These are phyloP conservation scores for Rosa hybrid DNA, from an alignment of 331 rosid genomes.

Conservation along the genomic window DNA sequence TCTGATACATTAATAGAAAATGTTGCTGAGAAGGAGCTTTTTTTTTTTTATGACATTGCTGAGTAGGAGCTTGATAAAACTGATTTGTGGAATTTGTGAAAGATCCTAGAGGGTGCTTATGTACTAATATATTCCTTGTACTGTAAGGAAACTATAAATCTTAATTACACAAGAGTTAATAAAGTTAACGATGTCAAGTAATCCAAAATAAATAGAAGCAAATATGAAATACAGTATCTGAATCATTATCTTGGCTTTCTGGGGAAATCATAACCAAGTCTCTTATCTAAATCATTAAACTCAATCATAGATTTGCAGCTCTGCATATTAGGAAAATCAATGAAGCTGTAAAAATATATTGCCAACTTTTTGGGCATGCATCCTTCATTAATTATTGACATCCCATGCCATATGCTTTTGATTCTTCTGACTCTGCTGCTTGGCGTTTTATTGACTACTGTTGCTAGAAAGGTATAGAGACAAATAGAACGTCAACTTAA, in stretches of 20 bases:
- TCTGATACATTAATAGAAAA: too few relatives aligned
- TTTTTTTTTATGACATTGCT: too few relatives aligned
- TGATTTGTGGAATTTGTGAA: neutral
- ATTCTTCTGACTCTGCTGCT: too few relatives aligned
- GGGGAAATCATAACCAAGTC: neutral
- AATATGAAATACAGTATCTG: too few relatives aligned
- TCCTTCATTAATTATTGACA: neutral
- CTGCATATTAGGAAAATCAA: neutral
- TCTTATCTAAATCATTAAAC: neutral
- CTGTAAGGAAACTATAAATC: neutral
- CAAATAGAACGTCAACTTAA: neutral
- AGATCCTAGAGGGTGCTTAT: neutral
- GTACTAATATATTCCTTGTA: neutral
- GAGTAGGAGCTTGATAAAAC: neutral
- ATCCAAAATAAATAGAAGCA: too few relatives aligned
- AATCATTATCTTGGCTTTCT: neutral
- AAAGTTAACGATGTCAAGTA: too few relatives aligned
- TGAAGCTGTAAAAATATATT: too few relatives aligned
- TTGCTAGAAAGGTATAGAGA: neutral
- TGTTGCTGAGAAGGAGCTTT: neutral
- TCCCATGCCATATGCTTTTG: neutral
- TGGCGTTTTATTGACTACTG: neutral
- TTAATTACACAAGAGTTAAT: too few relatives aligned
- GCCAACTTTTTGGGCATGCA: neutral
- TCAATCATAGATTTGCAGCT: neutral